Evolutionary conservation across 140 eudicot genomes (phyloP), one percentile per base, ranked within the genome.

Genomic region (Oenanthe javanica): DNA sequence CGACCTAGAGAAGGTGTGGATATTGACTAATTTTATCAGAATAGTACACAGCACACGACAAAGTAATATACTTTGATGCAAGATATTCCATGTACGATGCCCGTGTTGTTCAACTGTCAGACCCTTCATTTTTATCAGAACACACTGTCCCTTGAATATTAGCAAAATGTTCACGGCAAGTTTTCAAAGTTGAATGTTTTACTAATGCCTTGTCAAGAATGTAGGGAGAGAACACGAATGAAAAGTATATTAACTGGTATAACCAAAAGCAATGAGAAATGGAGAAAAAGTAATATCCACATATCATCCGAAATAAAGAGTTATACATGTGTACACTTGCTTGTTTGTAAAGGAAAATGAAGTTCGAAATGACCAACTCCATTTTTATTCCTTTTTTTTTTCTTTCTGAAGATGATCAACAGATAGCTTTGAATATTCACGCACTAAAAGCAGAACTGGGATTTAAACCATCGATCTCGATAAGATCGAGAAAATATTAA

Each of bases 121-220:
- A 59, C 36, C 69, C 5, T n/a, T 59, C 69, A 57, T 21, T 8
- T n/a, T 59, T 59, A 59, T 57, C 27, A 19, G 66, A 57, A 57
- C 21, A 27, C 66, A 57, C 27, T 21, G 66, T 57, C 36, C 36
- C 36, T n/a, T 59, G 14, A 59, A 21, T 61, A 61, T 61, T 61
- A 25, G 40, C 4, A 21, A 47, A 46, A 4, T 45, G 48, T 36
- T 71, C n/a, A 45, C 78, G 15, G 16, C 0, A 47, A 23, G 31
- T 74, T 74, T 25, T 8, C 4, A 74, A 74, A 47, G 42, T 74
- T 47, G 78, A 74, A 74, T 21, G 47, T n/a, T 74, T 74, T 21
- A 74, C 36, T n/a, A 27, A 47, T 42, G 27, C 76, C 51, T 19
- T 6, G 48, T 38, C 48, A 72, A 73, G 52, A 73, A 18, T 21